Evolutionary conservation across 2,329 filamentous ascomycete genomes (phyloP).

Genomic region (Nigrospora oryzae): DNA sequence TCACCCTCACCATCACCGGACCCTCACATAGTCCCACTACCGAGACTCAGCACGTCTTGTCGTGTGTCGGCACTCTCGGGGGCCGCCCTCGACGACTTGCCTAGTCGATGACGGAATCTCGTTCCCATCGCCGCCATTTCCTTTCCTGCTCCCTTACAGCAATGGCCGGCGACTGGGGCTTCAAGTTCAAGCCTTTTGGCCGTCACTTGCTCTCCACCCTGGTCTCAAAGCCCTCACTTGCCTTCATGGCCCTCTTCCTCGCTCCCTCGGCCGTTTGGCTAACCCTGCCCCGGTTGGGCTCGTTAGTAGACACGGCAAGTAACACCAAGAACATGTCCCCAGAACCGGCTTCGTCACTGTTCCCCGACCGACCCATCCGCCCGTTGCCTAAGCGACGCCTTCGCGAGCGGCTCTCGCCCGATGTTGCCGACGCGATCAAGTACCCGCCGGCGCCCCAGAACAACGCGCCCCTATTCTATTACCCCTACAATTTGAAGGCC

Average conservation of each 20-base stretch:
- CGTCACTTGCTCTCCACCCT: constrained; percentile 2
- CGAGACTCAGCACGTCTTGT: too few relatives aligned
- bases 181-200: neutral
- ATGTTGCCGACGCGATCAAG: constrained; percentile 72
- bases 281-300: constrained; percentile 16
- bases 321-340: constrained; percentile 49
- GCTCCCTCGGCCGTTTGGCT: constrained; percentile 17
- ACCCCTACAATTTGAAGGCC: constrained; percentile 51
- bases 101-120: too few relatives aligned
- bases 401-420: constrained; percentile 77
- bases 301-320: constrained; percentile 33
- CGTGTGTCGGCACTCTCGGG: too few relatives aligned
- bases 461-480: constrained; percentile 68
- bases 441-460: constrained; percentile 71
- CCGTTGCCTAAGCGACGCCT: constrained; percentile 84
- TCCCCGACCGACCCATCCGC: constrained; percentile 85
- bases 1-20: too few relatives aligned
- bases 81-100: too few relatives aligned
- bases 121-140: neutral
- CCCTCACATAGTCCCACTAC: too few relatives aligned
- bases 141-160: neutral
- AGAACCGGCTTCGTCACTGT: constrained; percentile 73
- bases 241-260: constrained; percentile 12
- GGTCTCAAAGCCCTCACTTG: constrained; percentile 5
- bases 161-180: constrained; percentile 1